Percentiles rank a stretch among this genome's conserved stretches.
These are phyloP conservation scores for Candida lessepsii DNA, from an alignment of 805 yeast species.

Conservation along the genomic window DNA sequence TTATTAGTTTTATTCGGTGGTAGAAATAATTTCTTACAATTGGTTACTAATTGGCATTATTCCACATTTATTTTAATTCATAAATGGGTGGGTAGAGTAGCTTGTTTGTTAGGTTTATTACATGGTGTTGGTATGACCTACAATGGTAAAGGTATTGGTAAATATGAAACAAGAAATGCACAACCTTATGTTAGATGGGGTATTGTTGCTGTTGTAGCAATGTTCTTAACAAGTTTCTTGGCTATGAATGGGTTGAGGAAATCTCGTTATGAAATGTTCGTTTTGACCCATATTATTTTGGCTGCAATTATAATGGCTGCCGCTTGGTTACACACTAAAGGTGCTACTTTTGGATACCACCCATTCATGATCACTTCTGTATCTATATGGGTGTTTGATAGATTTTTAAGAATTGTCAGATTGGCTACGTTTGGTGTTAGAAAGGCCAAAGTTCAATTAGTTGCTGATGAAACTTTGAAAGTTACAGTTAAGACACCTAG, in stretches of 20 bases:
- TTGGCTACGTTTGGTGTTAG: conserved; percentile 32
- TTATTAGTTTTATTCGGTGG: conserved; percentile 63
- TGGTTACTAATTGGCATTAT: conserved; percentile 61
- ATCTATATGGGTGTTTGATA: conserved; percentile 39
- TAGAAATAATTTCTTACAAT: conserved; percentile 66
- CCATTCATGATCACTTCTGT: conserved; percentile 28
- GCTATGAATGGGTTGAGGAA: conserved; percentile 55
- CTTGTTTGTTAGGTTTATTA: conserved; percentile 47
- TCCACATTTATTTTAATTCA: conserved; percentile 63
- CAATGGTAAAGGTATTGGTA: conserved; percentile 37
- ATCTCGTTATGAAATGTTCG: conserved; percentile 54
- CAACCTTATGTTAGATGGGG: conserved; percentile 35
- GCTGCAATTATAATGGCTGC: conserved; percentile 48
- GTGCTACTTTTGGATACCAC: conserved; percentile 23
- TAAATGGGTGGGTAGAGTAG: conserved; percentile 60
- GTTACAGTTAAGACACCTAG: conserved; percentile 49
- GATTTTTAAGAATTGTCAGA: conserved; percentile 30
- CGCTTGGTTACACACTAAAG: conserved; percentile 53
- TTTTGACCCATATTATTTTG: conserved; percentile 23
- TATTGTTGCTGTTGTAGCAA: conserved; percentile 25
- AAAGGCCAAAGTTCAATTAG: conserved; percentile 34
- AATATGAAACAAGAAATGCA: conserved; percentile 30
- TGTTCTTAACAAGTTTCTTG: conserved; percentile 24
- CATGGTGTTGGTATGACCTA: conserved; percentile 61
- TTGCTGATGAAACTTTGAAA: conserved; percentile 43